phyloP scores from a whole-genome alignment of 2,329 filamentous ascomycete species.

The Hypocrella siamensis region DNA sequence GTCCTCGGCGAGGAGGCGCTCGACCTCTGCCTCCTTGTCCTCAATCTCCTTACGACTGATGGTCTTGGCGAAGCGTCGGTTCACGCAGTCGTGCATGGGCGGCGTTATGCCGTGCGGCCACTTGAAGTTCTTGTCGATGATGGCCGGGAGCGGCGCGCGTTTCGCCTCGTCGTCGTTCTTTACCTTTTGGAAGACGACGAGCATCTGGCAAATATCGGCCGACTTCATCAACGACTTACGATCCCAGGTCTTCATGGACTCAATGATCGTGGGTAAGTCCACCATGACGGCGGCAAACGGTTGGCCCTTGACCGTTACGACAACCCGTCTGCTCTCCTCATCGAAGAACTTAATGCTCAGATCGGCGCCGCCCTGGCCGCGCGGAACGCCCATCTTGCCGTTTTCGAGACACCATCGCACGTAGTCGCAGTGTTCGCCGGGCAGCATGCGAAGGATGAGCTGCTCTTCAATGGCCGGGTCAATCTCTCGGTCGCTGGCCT shows the following conservation, averaged over 20 bases:
- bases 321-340: slow-evolving; percentile 54
- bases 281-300: slow-evolving; percentile 67
- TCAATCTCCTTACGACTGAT: slow-evolving; percentile 73
- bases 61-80: slow-evolving; percentile 69
- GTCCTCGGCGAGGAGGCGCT: slow-evolving; percentile 58
- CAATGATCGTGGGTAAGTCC: slow-evolving; percentile 73
- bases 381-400: slow-evolving; percentile 55
- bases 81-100: slow-evolving; percentile 73
- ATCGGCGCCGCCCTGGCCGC: slow-evolving; percentile 54
- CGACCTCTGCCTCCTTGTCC: slow-evolving; percentile 67
- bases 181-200: slow-evolving; percentile 59
- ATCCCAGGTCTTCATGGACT: slow-evolving; percentile 90
- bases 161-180: slow-evolving; percentile 49
- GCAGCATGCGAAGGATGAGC: slow-evolving; percentile 76
- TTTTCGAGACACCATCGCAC: slow-evolving; percentile 62
- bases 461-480: slow-evolving; percentile 85
- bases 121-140: slow-evolving; percentile 52
- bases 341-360: slow-evolving; percentile 70
- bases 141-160: slow-evolving; percentile 51
- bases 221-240: slow-evolving; percentile 78
- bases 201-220: slow-evolving; percentile 79
- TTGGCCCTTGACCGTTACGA: slow-evolving; percentile 53
- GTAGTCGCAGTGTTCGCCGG: slow-evolving; percentile 75
- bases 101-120: slow-evolving; percentile 81
- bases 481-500: slow-evolving; percentile 75